phyloP scores from a whole-genome alignment of 2,329 filamentous ascomycete species.

The Alternaria hordeiaustralica region DNA sequence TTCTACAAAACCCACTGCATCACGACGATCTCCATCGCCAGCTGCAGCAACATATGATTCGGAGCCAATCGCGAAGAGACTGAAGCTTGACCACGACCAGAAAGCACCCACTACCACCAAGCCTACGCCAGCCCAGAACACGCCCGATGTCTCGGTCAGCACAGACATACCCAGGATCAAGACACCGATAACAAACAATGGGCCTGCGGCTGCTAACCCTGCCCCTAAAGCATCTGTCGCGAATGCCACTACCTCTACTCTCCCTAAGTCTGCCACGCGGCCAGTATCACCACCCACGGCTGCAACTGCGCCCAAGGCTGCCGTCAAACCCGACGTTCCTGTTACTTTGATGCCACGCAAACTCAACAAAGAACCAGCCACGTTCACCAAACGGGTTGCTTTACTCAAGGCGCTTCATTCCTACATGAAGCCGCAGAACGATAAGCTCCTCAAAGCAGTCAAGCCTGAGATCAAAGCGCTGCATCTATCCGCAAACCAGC shows the following conservation, averaged over 20 bases:
- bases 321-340: conserved; percentile 50
- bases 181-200: conserved; percentile 8
- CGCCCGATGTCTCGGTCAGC: conserved; percentile 32
- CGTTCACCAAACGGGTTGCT: conserved; percentile 40
- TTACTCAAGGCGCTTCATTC: conserved; percentile 68
- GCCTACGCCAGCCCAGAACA: conserved; percentile 1
- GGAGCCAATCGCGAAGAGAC: conserved; percentile 36
- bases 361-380: conserved; percentile 59
- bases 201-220: conserved; percentile 1
- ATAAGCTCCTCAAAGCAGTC: conserved; percentile 62
- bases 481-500: conserved; percentile 67
- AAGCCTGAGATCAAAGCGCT: conserved; percentile 61
- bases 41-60: conserved; percentile 1
- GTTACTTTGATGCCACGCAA: conserved; percentile 69
- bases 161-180: conserved; percentile 27
- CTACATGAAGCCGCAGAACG: conserved; percentile 71
- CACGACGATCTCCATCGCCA: neutral
- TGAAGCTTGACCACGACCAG: conserved; percentile 34
- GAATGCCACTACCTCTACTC: conserved; percentile 2
- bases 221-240: conserved; percentile 7
- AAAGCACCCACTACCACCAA: conserved; percentile 7
- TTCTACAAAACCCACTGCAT: conserved; percentile 13
- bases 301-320: conserved; percentile 16
- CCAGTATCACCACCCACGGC: conserved; percentile 42
- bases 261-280: conserved; percentile 34